A percentile compares a stretch with the other conserved stretches of the same genome.
Evolutionary conservation across 1,284 basidiomycete species (phyloP).

Genomic region (Rhodotorula glutinis): DNA sequence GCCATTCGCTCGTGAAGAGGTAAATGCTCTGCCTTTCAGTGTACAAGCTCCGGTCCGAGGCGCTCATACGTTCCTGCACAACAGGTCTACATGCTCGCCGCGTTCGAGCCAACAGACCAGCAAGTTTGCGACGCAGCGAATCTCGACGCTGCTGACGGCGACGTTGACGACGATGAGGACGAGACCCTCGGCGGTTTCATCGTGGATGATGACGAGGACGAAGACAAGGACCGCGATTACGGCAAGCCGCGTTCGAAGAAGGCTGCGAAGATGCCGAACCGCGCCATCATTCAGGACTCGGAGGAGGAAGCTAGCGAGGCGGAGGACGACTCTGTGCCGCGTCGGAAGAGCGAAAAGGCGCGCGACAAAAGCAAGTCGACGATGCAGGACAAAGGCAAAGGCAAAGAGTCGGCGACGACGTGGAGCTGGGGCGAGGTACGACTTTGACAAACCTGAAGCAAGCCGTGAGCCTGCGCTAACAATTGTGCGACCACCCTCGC

Average conservation of each 20-base stretch:
- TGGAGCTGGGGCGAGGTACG: constrained; percentile 11
- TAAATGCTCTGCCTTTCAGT: neutral
- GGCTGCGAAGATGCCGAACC: constrained; percentile 24
- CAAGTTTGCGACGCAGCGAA: constrained; percentile 21
- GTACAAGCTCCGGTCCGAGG: neutral
- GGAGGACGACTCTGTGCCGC: constrained; percentile 11
- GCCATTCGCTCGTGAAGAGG: constrained; percentile 25
- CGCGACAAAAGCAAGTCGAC: constrained; percentile 12
- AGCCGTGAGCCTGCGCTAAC: neutral
- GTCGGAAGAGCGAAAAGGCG: constrained; percentile 7
- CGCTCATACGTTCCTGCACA: neutral
- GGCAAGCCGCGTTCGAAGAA: constrained; percentile 47
- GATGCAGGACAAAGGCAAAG: constrained; percentile 17
- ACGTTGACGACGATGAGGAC: constrained; percentile 30
- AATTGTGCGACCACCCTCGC: too few relatives aligned
- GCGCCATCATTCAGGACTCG: constrained; percentile 28
- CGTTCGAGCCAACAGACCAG: constrained; percentile 40
- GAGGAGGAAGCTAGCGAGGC: constrained; percentile 27
- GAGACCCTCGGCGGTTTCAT: constrained; percentile 27
- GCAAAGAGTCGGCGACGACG: constrained; percentile 1
- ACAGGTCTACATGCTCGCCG: constrained; percentile 21
- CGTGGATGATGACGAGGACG: constrained; percentile 24
- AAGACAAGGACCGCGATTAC: constrained; percentile 28
- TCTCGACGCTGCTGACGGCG: constrained; percentile 54
- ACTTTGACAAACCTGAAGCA: neutral